phyloP scores from a whole-genome alignment of 768 basidiomycete species.

The Leccinum uliginosum region DNA sequence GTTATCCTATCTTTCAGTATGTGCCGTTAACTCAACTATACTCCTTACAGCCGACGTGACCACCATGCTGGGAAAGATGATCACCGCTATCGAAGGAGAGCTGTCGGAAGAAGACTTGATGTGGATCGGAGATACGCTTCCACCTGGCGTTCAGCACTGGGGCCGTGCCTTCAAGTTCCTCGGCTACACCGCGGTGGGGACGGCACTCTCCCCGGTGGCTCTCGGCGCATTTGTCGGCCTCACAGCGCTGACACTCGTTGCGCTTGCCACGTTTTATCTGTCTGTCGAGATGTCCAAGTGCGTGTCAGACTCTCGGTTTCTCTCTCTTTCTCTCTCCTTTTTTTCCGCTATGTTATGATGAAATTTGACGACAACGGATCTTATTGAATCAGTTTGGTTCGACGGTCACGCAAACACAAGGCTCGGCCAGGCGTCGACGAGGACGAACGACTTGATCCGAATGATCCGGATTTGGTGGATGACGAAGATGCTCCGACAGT shows the following conservation, averaged over 20 bases:
- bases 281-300: not conserved
- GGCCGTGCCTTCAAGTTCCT: not conserved
- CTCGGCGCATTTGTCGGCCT: constrained; percentile 13
- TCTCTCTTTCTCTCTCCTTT: not conserved
- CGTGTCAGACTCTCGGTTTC: not conserved
- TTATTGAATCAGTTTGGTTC: not conserved
- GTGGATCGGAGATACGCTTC: constrained; percentile 12
- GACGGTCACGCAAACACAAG: not conserved
- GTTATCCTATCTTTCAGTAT: not conserved
- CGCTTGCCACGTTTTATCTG: not conserved
- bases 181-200: not conserved
- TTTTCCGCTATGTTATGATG: not conserved
- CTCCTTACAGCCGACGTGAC: constrained; percentile 13
- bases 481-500: not conserved
- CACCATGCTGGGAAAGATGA: constrained; percentile 18
- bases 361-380: not conserved
- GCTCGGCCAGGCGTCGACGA: not conserved
- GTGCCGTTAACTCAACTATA: not conserved
- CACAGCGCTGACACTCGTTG: not conserved
- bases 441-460: not conserved
- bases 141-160: constrained; percentile 21
- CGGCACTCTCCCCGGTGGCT: constrained; percentile 5
- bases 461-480: not conserved
- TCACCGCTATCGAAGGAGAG: constrained; percentile 15
- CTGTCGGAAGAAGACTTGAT: constrained; percentile 15